A percentile compares a stretch with the other conserved stretches of the same genome.
These are phyloP conservation scores for Peziza echinospora DNA, from an alignment of 495 filamentous ascomycete species.

Conservation along the genomic window DNA sequence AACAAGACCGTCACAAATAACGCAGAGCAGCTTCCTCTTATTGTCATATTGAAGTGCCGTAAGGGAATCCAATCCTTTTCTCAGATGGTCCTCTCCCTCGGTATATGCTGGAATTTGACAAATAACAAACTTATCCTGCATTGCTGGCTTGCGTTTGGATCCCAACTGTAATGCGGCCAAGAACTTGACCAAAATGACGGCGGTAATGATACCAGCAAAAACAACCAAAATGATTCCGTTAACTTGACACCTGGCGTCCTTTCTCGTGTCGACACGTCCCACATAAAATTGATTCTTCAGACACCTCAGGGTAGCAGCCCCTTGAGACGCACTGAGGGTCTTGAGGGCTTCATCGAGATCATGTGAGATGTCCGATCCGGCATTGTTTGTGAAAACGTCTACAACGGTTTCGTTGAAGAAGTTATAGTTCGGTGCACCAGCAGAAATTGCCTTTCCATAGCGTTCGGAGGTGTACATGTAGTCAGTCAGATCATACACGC, in stretches of 20 bases:
- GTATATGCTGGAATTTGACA: slow-evolving; percentile 96
- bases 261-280: slow-evolving; percentile 68
- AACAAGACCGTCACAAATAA: slow-evolving; percentile 90
- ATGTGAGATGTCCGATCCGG: slow-evolving; percentile 54
- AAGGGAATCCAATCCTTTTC: slow-evolving; percentile 81
- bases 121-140: slow-evolving; percentile 97
- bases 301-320: slow-evolving; percentile 38
- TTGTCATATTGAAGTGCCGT: slow-evolving; percentile 93
- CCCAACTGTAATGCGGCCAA: slow-evolving; percentile 85
- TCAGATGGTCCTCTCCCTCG: slow-evolving; percentile 81
- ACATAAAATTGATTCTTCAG: slow-evolving; percentile 65
- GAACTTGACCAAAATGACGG: slow-evolving; percentile 74
- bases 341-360: slow-evolving; percentile 31
- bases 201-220: slow-evolving; percentile 61
- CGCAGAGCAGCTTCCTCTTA: slow-evolving; percentile 83
- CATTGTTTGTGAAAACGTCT: slow-evolving; percentile 44
- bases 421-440: slow-evolving; percentile 29
- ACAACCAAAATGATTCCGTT: slow-evolving; percentile 82
- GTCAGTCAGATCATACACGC: slow-evolving; percentile 73
- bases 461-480: slow-evolving; percentile 48
- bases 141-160: slow-evolving; percentile 65
- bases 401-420: slow-evolving; percentile 48
- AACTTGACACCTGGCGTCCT: slow-evolving; percentile 51
- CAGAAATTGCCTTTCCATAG: slow-evolving; percentile 15
- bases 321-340: slow-evolving; percentile 21